Base-by-base conservation (phyloP, 2,329 filamentous ascomycete genomes). In the Colletotrichum tamarilloi region DNA sequence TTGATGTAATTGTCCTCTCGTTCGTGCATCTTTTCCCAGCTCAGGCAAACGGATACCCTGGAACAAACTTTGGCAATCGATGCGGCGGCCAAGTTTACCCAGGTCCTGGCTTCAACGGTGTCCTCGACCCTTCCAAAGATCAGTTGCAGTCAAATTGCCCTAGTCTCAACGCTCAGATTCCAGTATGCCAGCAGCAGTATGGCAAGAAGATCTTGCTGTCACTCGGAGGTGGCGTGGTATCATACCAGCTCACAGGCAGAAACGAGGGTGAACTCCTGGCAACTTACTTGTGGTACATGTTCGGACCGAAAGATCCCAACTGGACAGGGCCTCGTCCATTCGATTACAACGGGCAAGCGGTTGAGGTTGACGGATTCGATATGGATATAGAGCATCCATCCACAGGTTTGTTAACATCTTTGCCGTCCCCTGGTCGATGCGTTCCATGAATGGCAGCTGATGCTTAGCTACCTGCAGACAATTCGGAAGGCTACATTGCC, bases 1-100 rank as follows among this genome's bases (percentile, higher is more conserved):
- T 86, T 62, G 85, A 86, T 68, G 80, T 85, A 16, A 85, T 86
- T 72, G 79, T 85, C 16, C 77, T 86, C 5, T 84, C 81, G 3
- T 86, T 86, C 73, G 81, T 86, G 24, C 76, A 83, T 66, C 76
- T 82, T 5, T 86, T 86, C 74, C 83, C 84, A 12, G 77, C 80
- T 5, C 81, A 85, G 71, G 83, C 80, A n/a, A 83, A 86, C 66
- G 84, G 84, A 24, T 80, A 81, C 46, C 82, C 83, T 1, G 83
- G 80, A 1, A 79, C 82, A 52, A 83, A 85, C 75, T 85, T 84
- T 69, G 84, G 83, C 5, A 85, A 85, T 67, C 79, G 82, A 62
- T 86, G 84, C 75, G 81, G 79, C 53, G 76, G 76, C 16, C 71
- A 76, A 12, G 76, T 77, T 0, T 83, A 82, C 62, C 75, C 76